phyloP scores from a whole-genome alignment of 1,284 basidiomycete species.

The Trametes polyzona region DNA sequence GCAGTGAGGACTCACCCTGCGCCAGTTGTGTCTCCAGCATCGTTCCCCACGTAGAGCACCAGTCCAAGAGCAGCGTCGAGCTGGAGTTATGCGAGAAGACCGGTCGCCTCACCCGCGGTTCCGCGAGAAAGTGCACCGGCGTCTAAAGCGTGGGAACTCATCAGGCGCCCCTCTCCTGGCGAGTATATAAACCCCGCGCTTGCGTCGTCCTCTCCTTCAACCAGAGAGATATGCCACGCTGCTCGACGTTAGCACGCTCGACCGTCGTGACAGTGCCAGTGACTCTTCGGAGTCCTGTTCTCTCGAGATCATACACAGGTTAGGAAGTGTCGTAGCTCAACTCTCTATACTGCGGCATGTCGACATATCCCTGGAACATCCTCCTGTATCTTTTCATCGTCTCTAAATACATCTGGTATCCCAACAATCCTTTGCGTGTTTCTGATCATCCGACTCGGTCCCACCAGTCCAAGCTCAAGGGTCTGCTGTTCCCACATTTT shows the following conservation, averaged over 20 bases:
- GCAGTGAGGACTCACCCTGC: conserved; percentile 32
- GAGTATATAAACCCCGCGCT: conserved; percentile 27
- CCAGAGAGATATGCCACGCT: conserved; percentile 47
- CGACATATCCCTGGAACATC: conserved; percentile 35
- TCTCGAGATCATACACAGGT: conserved; percentile 44
- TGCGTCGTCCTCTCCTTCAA: conserved; percentile 16
- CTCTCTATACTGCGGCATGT: conserved; percentile 44
- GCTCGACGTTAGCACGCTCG: conserved; percentile 40
- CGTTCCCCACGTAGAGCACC: conserved; percentile 26
- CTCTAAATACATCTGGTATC: background rate
- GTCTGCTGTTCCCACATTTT: too few relatives aligned
- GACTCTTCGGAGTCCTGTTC: conserved; percentile 41
- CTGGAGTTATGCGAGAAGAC: conserved; percentile 1
- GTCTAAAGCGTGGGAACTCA: conserved; percentile 13
- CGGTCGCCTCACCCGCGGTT: background rate
- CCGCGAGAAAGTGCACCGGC: conserved; percentile 7
- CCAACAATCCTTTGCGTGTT: too few relatives aligned
- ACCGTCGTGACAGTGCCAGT: conserved; percentile 49
- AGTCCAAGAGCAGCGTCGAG: conserved; percentile 12
- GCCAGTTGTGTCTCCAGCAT: conserved; percentile 36
- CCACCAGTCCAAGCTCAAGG: too few relatives aligned
- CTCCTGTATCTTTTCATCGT: background rate
- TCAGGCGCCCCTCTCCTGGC: background rate
- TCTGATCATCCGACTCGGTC: too few relatives aligned
- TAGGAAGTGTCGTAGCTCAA: conserved; percentile 47